Base-by-base conservation (phyloP, 2,329 filamentous ascomycete species). In the Fusarium luffae region DNA sequence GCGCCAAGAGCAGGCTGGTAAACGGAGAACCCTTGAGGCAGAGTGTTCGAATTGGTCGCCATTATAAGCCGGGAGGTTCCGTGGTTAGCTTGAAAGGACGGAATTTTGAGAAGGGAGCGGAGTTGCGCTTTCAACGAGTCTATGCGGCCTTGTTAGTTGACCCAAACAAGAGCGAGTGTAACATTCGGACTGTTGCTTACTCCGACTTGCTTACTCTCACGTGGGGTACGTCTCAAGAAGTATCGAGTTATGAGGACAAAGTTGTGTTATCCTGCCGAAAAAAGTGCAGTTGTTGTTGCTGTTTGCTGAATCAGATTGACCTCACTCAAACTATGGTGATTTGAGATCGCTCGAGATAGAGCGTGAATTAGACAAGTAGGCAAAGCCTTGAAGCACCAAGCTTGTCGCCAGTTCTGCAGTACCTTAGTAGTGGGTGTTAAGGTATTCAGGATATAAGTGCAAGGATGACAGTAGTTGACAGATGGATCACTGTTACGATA, bases 1-100 rank as follows among this genome's bases (percentile, higher is more conserved):
- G 85, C 83, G 54, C 88, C 88, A 57, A 88, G 81, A 50, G 82
- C 77, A 44, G 86, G 83, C 81, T 90, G 88, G 75, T 84, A 88
- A 77, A 90, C 83, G 63, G 87, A 88, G 78, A 89, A 89, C 59
- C 86, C 86, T 79, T 84, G 77, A 50, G 79, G 78, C 32, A 80
- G 71, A 57, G 64, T 63, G 52, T 74, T 70, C 8, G 63, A 56
- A 34, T 63, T 65, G 40, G 70, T 40, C 37, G 63, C 43, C 79
- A 81, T 81, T 51, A 55, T 65, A 63, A 48, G 41, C n/a, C 48
- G 34, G 46, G 41, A 54, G 42, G 50, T 68, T 64, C 51, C 57
- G 51, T 44, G 42, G 21, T 60, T 56, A 50, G 52, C 25, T 54
- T 66, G 58, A 56, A 50, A 51, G 19, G 52, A 21, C 40, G 51